These are phyloP conservation scores for Salix koriyanagi DNA, from an alignment of 345 rosid genomes.

Conservation along the genomic window DNA sequence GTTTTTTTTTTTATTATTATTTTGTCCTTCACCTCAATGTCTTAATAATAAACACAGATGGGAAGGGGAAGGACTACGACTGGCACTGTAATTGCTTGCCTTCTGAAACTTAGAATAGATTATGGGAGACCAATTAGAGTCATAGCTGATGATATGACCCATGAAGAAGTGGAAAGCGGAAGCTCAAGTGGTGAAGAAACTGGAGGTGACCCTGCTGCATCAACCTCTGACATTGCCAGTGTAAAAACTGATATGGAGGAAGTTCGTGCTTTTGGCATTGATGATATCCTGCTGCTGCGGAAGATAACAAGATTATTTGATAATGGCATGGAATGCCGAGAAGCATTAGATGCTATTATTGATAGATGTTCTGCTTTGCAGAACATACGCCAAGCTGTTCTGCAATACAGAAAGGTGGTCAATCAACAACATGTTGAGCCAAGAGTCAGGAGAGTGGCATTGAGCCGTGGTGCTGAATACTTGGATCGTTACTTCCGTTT, in stretches of 20 bases:
- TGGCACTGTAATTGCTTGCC: constrained; percentile 98
- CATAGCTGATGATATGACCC: constrained; percentile 46
- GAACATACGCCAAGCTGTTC: constrained; percentile 92
- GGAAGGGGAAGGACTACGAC: constrained; percentile 99
- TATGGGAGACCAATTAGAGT: constrained; percentile 81
- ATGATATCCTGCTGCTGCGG: constrained; percentile 77
- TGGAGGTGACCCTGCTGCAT: constrained; percentile 40
- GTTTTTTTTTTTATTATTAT: not conserved
- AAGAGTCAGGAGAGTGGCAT: constrained; percentile 79
- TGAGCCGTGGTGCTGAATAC: constrained; percentile 94
- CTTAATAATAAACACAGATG: constrained; percentile 52
- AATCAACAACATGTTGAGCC: constrained; percentile 93
- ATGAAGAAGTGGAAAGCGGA: constrained; percentile 66
- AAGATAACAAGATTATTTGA: constrained; percentile 93
- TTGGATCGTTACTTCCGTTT: constrained; percentile 83
- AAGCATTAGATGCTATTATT: constrained; percentile 85
- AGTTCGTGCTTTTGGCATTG: constrained; percentile 76
- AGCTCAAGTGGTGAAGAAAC: constrained; percentile 90
- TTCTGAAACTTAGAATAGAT: constrained; percentile 80
- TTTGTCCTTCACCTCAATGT: not conserved
- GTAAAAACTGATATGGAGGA: constrained; percentile 42
- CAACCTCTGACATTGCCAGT: constrained; percentile 32
- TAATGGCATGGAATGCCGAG: constrained; percentile 85
- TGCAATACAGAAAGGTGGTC: constrained; percentile 73
- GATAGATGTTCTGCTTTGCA: constrained; percentile 96